phyloP scores from a whole-genome alignment of 306 rosid genomes.

The Castanospermum australe region DNA sequence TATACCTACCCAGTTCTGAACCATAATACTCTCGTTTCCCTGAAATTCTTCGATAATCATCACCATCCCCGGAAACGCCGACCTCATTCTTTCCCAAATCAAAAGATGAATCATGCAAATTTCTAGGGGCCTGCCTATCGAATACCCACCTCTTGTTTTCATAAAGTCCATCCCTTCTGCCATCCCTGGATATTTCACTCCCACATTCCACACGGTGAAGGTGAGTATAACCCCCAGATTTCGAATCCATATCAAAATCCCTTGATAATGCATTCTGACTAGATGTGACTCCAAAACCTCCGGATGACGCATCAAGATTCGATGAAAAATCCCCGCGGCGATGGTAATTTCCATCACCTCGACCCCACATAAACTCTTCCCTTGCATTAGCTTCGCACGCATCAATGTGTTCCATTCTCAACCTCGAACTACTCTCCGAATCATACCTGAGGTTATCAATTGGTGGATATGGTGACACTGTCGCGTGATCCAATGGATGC shows the following conservation, averaged over 20 bases:
- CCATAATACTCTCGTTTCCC: conserved; percentile 42
- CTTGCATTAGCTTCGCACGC: conserved; percentile 13
- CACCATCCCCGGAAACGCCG: conserved; percentile 21
- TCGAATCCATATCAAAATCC: not conserved
- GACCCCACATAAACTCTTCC: conserved; percentile 26
- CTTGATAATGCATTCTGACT: conserved; percentile 21
- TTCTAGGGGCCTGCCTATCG: conserved; percentile 41
- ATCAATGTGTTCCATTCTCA: conserved; percentile 31
- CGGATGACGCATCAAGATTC: not conserved
- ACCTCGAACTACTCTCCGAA: conserved; percentile 43
- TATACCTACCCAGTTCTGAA: conserved; percentile 47
- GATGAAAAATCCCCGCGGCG: conserved; percentile 24
- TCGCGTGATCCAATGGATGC: conserved; percentile 21
- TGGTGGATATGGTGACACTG: conserved; percentile 22
- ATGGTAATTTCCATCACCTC: conserved; percentile 29
- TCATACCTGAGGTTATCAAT: conserved; percentile 31
- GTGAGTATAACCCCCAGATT: conserved; percentile 17
- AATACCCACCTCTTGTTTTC: conserved; percentile 39
- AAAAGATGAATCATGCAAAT: conserved; percentile 31
- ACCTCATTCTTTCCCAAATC: conserved; percentile 37
- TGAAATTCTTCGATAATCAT: conserved; percentile 25
- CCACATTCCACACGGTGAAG: conserved; percentile 10
- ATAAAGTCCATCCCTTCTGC: conserved; percentile 17
- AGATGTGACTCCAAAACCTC: conserved; percentile 9
- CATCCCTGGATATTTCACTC: conserved; percentile 26